Percentiles rank a stretch among this genome's conserved stretches.
phyloP scores from a whole-genome alignment of 805 yeast genomes.

The Ogataea philodendri region DNA sequence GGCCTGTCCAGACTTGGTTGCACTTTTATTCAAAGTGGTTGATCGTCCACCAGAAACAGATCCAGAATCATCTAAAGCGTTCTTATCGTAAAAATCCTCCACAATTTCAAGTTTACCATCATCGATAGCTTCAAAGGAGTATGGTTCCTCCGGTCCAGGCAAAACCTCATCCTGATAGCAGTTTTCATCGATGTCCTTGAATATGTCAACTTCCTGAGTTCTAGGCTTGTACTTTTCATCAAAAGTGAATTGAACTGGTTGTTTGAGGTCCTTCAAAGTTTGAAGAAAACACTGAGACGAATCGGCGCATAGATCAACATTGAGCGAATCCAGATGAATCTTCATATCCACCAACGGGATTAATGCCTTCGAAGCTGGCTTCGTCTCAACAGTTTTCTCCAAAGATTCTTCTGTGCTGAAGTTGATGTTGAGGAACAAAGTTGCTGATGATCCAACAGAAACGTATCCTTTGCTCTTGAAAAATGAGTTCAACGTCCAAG shows the following conservation, averaged over 20 bases:
- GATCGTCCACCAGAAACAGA: slow-evolving; percentile 12
- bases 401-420: slow-evolving; percentile 14
- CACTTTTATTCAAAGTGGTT: slow-evolving; percentile 6
- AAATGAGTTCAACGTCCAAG: slow-evolving; percentile 43
- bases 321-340: slow-evolving; percentile 46
- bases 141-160: not conserved
- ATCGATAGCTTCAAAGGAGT: not conserved
- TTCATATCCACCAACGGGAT: slow-evolving; percentile 42
- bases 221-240: slow-evolving; percentile 54
- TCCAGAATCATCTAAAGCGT: slow-evolving; percentile 17
- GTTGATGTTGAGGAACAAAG: slow-evolving; percentile 35
- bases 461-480: slow-evolving; percentile 50
- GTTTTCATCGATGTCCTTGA: slow-evolving; percentile 40
- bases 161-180: slow-evolving; percentile 24
- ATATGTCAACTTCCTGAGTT: slow-evolving; percentile 38
- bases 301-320: slow-evolving; percentile 74
- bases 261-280: slow-evolving; percentile 66
- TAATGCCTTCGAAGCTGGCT: slow-evolving; percentile 4
- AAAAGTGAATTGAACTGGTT: slow-evolving; percentile 58
- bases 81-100: slow-evolving; percentile 30
- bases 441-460: slow-evolving; percentile 46
- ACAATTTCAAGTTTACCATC: slow-evolving; percentile 24
- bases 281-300: slow-evolving; percentile 73
- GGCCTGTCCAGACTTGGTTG: slow-evolving; percentile 6
- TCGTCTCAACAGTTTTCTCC: slow-evolving; percentile 10